Evolutionary conservation across 176 grass and related monocot species (phyloP).

Genomic region (Poa pratensis): DNA sequence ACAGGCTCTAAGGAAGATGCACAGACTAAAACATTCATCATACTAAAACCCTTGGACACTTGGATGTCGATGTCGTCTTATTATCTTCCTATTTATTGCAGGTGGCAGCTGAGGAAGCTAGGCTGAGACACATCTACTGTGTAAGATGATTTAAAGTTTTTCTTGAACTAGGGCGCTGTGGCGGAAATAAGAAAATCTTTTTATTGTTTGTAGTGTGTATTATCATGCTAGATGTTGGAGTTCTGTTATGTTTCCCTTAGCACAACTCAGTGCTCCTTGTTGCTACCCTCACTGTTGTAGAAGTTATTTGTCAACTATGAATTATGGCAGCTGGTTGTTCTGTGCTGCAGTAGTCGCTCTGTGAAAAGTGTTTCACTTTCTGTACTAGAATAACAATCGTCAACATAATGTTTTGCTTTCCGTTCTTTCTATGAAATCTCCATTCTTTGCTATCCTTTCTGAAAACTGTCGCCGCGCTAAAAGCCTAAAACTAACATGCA

Average conservation of each 20-base stretch:
- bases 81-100: constrained; percentile 12
- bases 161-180: not conserved
- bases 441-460: not conserved
- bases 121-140: not conserved
- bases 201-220: not conserved
- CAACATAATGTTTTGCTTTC: not conserved
- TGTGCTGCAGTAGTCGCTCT: not conserved
- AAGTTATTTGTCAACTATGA: not conserved
- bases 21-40: not conserved
- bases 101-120: constrained; percentile 7
- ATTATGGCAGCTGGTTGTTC: not conserved
- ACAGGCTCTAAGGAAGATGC: constrained; percentile 14
- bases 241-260: not conserved
- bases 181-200: not conserved
- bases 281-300: not conserved
- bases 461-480: not conserved
- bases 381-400: not conserved
- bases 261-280: not conserved
- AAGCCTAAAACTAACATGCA: not conserved
- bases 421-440: not conserved
- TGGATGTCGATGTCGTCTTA: not conserved
- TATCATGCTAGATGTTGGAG: not conserved
- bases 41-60: not conserved
- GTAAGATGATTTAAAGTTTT: not conserved
- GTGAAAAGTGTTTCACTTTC: not conserved